Base-by-base conservation (phyloP, 441 rosid species). In the Raphanus hybrid region DNA sequence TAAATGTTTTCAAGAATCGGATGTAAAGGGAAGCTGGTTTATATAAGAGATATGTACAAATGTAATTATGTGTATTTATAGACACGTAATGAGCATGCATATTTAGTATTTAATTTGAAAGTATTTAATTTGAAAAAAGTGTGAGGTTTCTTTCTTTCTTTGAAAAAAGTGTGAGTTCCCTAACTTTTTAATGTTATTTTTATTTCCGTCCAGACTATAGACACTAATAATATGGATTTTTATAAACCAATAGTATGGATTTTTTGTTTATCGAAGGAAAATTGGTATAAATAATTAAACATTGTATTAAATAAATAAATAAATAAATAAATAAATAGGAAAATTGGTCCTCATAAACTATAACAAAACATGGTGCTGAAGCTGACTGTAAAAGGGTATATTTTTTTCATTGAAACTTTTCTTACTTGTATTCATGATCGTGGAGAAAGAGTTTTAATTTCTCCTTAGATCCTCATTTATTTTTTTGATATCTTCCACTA, bases 401-500 rank as follows among this genome's bases (percentile, higher is more conserved):
- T 8, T 9, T 52, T 0, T 27, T 15, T 34, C 29, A 1, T 10
- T 20, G 14, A 65, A 54, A 63, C 27, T 63, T 54, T 75, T 68
- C 34, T 43, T 39, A 62, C 34, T 26, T 77, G 52, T 18, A 50
- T 14, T 54, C 59, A 77, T 77, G 5, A 45, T 71, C 71, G 76
- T 66, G 77, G 64, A 34, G 57, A 45, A 48, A 63, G 14, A 50
- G 65, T 78, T 71, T 66, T 23, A 14, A 3, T 64, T 73, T 78
- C 65, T 67, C 62, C 50, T 35, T 50, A 67, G 63, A 65, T 67
- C 57, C 35, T 77, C 76, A 71, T 66, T 71, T 65, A 71, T 50
- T 78, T 60, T 61, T 78, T 67, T 27, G 67, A 23, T 73, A 67
- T 73, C 70, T 73, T 73, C 78, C 81, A 78, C 81, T 68, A 50